Evolutionary conservation across 2,329 filamentous ascomycete genomes (phyloP).

Genomic region (Sclerotinia minor): DNA sequence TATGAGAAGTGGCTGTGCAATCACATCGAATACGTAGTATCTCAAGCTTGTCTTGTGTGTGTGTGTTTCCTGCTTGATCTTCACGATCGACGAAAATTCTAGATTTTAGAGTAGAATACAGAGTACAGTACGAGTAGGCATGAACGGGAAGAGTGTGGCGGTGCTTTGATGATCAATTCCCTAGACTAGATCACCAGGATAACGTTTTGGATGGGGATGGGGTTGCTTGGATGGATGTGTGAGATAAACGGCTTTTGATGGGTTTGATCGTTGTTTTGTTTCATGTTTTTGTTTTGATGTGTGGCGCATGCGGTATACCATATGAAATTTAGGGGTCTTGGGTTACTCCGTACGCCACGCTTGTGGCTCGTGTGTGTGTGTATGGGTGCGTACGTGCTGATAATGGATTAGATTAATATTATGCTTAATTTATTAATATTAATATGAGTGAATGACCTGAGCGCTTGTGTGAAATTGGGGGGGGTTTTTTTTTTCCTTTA

Average conservation of each 20-base stretch:
- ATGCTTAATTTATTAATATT: no score
- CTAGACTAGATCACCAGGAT: no score
- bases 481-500: background rate
- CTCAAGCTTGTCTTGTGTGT: background rate
- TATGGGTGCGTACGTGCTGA: no score
- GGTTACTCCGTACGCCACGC: background rate
- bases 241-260: no score
- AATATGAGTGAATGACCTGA: background rate
- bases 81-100: background rate
- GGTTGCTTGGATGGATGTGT: no score
- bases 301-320: background rate
- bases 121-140: background rate
- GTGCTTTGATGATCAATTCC: background rate
- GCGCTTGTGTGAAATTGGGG: conserved; percentile 1
- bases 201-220: background rate
- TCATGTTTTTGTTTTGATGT: no score
- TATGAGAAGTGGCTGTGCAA: background rate
- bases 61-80: background rate
- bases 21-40: background rate
- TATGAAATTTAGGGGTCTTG: no score
- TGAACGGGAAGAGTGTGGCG: background rate
- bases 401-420: no score
- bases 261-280: no score
- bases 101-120: no score
- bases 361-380: background rate